phyloP scores from a whole-genome alignment of 139 green algal species.

The Coelastrella sp. region DNA sequence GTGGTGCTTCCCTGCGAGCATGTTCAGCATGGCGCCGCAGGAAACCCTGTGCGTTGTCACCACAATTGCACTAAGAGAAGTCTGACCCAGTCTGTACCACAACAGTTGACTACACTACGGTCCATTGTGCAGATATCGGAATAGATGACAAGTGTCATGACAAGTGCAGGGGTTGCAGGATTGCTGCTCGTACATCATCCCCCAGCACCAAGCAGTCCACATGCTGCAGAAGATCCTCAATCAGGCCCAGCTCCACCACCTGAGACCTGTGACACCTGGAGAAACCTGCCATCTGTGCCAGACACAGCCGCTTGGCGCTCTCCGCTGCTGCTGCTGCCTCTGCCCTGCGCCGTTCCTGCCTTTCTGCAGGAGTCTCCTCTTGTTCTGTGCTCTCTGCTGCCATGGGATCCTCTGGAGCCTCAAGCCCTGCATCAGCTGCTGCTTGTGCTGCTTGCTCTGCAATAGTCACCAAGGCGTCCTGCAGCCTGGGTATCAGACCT shows the following conservation, averaged over 20 bases:
- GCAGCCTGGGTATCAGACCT: neutral
- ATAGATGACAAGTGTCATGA: no score
- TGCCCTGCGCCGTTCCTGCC: slow-evolving; percentile 11
- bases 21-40: no score
- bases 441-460: slow-evolving; percentile 3
- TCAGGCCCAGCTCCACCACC: slow-evolving; percentile 75
- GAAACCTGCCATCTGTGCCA: slow-evolving; percentile 46
- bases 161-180: neutral
- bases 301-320: slow-evolving; percentile 27
- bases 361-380: neutral
- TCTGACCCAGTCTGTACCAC: no score
- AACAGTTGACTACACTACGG: neutral
- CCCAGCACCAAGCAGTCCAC: slow-evolving; percentile 45
- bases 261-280: slow-evolving; percentile 26
- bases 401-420: neutral
- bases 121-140: no score
- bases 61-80: no score
- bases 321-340: slow-evolving; percentile 17
- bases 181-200: slow-evolving; percentile 39
- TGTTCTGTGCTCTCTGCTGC: neutral
- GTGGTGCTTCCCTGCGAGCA: no score
- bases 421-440: neutral
- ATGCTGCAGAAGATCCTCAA: slow-evolving; percentile 71
- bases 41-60: no score
- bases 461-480: slow-evolving; percentile 20